Conservation (phyloP, 2,329 filamentous ascomycete genomes). For the Pseudofabraea citricarpa region DNA sequence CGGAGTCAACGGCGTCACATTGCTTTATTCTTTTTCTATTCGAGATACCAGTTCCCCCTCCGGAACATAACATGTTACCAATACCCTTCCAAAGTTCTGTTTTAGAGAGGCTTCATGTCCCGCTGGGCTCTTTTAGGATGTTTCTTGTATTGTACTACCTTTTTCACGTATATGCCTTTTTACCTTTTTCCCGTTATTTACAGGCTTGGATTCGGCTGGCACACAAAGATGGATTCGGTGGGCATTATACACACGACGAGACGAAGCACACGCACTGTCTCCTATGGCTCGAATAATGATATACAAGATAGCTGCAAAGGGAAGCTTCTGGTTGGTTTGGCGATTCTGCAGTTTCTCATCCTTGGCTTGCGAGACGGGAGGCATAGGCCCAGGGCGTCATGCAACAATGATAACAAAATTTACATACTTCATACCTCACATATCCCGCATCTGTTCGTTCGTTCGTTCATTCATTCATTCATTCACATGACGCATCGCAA, state of each 20-base stretch:
- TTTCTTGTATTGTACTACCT: constrained; percentile 1
- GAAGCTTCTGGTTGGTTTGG: neutral
- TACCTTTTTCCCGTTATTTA: neutral
- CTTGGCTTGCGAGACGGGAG: neutral
- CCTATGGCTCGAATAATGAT: constrained; percentile 4
- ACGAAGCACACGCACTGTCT: constrained; percentile 12
- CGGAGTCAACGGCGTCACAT: constrained; percentile 17
- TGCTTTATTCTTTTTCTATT: constrained; percentile 19
- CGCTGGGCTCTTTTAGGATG: constrained; percentile 6
- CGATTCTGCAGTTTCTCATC: constrained; percentile 2
- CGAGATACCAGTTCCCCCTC: constrained; percentile 22
- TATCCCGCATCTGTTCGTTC: too few relatives aligned
- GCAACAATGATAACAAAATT: neutral
- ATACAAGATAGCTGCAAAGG: constrained; percentile 3
- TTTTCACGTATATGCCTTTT: constrained; percentile 1
- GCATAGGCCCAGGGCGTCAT: neutral
- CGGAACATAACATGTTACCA: constrained; percentile 14
- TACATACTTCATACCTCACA: too few relatives aligned
- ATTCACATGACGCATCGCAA: neutral
- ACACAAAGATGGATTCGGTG: neutral
- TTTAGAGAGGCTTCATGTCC: constrained; percentile 12
- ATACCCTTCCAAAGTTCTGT: constrained; percentile 6
- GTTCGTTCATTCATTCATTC: too few relatives aligned
- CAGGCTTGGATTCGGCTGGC: neutral
- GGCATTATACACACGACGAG: neutral